These are phyloP conservation scores for Amorphotheca resinae DNA, from an alignment of 495 filamentous ascomycete genomes.

Conservation along the genomic window DNA sequence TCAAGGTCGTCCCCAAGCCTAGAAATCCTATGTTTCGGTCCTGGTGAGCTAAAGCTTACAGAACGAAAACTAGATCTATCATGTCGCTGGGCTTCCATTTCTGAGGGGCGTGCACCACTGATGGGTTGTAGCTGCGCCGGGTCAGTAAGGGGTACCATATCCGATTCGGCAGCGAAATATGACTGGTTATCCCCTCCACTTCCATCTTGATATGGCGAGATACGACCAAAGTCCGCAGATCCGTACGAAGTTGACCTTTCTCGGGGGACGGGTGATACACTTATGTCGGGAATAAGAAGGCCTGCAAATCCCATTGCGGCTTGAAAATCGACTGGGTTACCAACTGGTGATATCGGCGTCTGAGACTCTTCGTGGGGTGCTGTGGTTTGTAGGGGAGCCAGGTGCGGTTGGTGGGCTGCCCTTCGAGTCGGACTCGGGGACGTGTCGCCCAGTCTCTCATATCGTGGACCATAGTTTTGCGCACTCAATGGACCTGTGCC, in stretches of 20 bases:
- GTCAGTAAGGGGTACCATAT: conserved; percentile 55
- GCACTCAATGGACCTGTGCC: conserved; percentile 23
- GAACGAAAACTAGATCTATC: conserved; percentile 54
- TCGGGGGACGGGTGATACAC: conserved; percentile 16
- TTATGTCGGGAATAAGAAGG: conserved; percentile 22
- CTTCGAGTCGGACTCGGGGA: conserved; percentile 16
- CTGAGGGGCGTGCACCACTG: conserved; percentile 32
- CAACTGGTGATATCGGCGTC: conserved; percentile 19
- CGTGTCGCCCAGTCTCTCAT: conserved; percentile 19
- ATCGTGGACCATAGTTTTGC: conserved; percentile 16
- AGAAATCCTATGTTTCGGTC: conserved; percentile 24
- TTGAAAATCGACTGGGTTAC: conserved; percentile 20
- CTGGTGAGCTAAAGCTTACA: conserved; percentile 29
- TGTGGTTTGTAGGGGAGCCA: conserved; percentile 2
- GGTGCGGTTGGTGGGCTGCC: not conserved
- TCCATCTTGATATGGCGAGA: conserved; percentile 17
- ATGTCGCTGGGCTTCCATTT: conserved; percentile 31
- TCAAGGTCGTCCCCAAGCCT: conserved; percentile 52
- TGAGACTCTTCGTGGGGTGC: conserved; percentile 11
- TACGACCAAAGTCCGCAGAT: conserved; percentile 26
- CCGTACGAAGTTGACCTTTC: conserved; percentile 5
- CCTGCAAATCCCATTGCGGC: conserved; percentile 21
- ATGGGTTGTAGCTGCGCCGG: conserved; percentile 51
- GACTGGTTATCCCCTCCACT: conserved; percentile 37
- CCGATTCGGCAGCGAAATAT: conserved; percentile 50